Conservation (phyloP, 208 protist species). For the Trypanosoma platydactyli region DNA sequence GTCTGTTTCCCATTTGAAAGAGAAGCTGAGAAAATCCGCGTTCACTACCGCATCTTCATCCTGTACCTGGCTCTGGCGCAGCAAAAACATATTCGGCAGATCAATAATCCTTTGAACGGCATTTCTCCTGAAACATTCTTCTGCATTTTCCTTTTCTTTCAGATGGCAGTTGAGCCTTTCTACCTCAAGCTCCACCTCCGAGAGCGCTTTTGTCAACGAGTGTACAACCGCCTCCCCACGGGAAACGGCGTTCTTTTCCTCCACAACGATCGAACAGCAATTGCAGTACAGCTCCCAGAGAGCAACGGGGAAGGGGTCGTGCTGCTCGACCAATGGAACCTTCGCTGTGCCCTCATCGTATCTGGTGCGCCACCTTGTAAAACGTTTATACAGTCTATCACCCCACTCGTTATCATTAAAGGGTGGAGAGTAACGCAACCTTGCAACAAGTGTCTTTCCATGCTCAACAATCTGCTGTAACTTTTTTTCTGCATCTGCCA, state of each 20-base stretch:
- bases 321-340: constrained; percentile 32
- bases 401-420: constrained; percentile 60
- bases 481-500: constrained; percentile 28
- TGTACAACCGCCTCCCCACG: constrained; percentile 31
- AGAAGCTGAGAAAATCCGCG: constrained; percentile 78
- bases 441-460: constrained; percentile 31
- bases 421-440: constrained; percentile 38
- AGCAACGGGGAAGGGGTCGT: constrained; percentile 39
- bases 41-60: constrained; percentile 81
- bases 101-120: constrained; percentile 55
- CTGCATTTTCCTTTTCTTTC: constrained; percentile 30
- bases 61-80: constrained; percentile 94
- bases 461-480: constrained; percentile 42
- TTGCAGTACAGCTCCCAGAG: constrained; percentile 66
- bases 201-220: constrained; percentile 24
- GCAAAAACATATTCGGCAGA: constrained; percentile 62
- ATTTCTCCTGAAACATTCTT: constrained; percentile 23
- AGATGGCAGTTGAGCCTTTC: constrained; percentile 20
- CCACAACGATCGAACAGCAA: constrained; percentile 43
- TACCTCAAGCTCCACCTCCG: constrained; percentile 31
- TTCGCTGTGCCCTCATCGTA: constrained; percentile 55
- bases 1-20: constrained; percentile 65
- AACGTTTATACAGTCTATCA: constrained; percentile 73
- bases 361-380: constrained; percentile 64
- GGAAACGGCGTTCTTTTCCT: constrained; percentile 37